Evolutionary conservation across 768 basidiomycete genomes (phyloP), one percentile per base, ranked within the genome.

Genomic region (Serendipita sp.): DNA sequence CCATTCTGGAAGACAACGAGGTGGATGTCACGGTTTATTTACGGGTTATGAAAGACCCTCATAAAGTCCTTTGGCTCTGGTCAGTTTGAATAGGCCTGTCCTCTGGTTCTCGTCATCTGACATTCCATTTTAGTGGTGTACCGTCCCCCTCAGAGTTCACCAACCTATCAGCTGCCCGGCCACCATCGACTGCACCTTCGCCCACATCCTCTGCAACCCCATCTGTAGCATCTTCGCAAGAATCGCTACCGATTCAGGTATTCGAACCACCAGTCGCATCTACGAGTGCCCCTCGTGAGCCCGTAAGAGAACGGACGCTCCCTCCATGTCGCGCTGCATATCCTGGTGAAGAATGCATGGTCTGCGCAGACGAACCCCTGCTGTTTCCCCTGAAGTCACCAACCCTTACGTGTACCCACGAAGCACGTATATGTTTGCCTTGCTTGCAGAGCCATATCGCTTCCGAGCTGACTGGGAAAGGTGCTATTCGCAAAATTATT

Each of bases 281-380:
- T 24, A 24, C 24, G 24, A 24, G 24, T 24, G 24, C 24, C 24
- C 24, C 24, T 24, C 24, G 24, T 24, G 24, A 24, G 24, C 24
- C 24, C 24, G 24, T 24, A 24, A 24, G 24, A 18, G 13, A 11
- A 16, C 16, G 35, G n/a, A 10, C 56, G 56, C 35, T 60, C 28
- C 56, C 56, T 32, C 56, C 56, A 5, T 24, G 28, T 18, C 24
- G 56, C 24, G 56, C 56, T 4, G 56, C 56, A 3, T 60, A 60
- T 60, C 56, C 56, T 8, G 56, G 56, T 10, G 56, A 60, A 34
- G 56, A 60, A n/a, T 60, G 56, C 37, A 60, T 60, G 30, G 32
- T 60, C 1, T 60, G 56, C 37, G 56, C 56, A 10, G 56, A 60
- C n/a, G 56, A 60, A 37, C 56, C 56, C n/a, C 56, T 60, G 4